A percentile compares a stretch with the other conserved stretches of the same genome.
phyloP scores from a whole-genome alignment of 768 basidiomycete species.

The Stropharia rugosoannulata region DNA sequence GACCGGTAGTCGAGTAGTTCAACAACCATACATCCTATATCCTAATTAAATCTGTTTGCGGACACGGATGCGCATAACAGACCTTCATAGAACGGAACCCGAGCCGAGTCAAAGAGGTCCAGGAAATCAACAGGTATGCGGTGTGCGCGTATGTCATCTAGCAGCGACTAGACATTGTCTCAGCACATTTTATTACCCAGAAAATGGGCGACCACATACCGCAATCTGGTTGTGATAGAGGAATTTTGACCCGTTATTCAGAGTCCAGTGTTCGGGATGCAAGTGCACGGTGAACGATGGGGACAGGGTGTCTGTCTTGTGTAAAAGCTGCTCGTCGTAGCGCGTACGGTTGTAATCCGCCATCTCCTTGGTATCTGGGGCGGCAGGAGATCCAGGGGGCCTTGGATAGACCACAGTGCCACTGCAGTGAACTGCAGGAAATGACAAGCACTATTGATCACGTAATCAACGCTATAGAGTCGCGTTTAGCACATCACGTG shows the following conservation, averaged over 20 bases:
- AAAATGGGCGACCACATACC: constrained; percentile 29
- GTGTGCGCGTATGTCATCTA: constrained; percentile 82
- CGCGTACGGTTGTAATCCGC: constrained; percentile 75
- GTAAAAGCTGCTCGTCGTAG: constrained; percentile 58
- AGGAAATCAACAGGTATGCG: constrained; percentile 86
- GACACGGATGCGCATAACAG: constrained; percentile 15
- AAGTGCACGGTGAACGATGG: constrained; percentile 82
- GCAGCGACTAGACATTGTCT: constrained; percentile 51
- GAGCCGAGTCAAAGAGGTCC: constrained; percentile 72
- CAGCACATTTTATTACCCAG: neutral
- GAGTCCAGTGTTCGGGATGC: constrained; percentile 77
- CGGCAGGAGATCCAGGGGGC: neutral
- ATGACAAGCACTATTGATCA: constrained; percentile 19
- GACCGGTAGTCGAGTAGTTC: constrained; percentile 79
- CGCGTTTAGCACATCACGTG: constrained; percentile 32
- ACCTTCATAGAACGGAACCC: constrained; percentile 86
- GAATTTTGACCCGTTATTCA: constrained; percentile 82
- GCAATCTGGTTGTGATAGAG: constrained; percentile 79
- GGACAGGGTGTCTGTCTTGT: constrained; percentile 50
- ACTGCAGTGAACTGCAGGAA: neutral
- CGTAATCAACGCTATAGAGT: constrained; percentile 16
- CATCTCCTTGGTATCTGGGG: constrained; percentile 36
- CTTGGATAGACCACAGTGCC: neutral
- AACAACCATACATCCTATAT: constrained; percentile 79
- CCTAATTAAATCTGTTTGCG: neutral